Conservation (phyloP, 352 stramenopile genomes). For the Aphanomyces cochlioides region DNA sequence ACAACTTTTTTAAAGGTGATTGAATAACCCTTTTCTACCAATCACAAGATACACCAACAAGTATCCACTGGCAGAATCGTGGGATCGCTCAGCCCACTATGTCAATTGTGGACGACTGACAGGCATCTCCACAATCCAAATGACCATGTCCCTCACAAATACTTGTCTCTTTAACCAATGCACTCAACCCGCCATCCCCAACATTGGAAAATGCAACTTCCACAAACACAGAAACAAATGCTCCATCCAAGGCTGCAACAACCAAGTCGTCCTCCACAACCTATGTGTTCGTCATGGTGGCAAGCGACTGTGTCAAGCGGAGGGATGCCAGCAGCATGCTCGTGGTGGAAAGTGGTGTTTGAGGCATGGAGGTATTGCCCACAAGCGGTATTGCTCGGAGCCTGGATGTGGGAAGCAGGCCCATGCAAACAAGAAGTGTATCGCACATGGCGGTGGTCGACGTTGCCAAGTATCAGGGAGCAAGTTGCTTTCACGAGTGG, state of each 20-base stretch:
- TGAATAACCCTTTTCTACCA: too few species aligned
- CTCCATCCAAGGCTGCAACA: background rate
- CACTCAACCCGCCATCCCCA: background rate
- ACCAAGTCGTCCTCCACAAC: background rate
- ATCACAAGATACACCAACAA: too few species aligned
- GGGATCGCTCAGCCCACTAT: too few species aligned
- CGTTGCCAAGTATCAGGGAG: background rate
- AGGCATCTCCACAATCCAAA: too few species aligned
- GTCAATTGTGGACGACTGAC: too few species aligned
- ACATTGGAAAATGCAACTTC: background rate
- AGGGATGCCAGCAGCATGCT: background rate
- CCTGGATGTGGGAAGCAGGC: background rate
- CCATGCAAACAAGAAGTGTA: background rate
- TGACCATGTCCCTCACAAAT: too few species aligned
- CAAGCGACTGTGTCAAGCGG: background rate
- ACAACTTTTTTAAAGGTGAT: too few species aligned
- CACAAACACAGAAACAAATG: background rate
- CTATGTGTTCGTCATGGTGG: background rate
- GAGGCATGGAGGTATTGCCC: background rate
- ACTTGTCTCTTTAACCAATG: slow-evolving; percentile 36
- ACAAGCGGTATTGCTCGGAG: background rate
- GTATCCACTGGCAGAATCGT: too few species aligned
- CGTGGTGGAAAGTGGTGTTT: background rate
- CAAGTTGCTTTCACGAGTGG: slow-evolving; percentile 31
- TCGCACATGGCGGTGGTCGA: background rate